Conservation (phyloP, 75 land plant genomes). For the Selaginella tamariscina region DNA sequence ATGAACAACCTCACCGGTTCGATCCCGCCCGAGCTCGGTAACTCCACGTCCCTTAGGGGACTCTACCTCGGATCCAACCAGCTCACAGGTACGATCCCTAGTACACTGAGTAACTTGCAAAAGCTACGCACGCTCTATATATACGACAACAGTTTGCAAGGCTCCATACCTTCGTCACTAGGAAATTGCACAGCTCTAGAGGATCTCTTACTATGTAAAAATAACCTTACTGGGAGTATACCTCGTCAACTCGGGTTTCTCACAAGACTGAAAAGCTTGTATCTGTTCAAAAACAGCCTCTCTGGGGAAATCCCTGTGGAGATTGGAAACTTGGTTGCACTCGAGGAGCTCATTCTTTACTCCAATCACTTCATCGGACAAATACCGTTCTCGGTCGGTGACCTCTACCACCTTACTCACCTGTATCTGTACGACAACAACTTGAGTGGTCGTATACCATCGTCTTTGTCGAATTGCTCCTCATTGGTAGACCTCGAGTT, state of each 20-base stretch:
- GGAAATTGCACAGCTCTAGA: constrained; percentile 25
- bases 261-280: constrained; percentile 27
- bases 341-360: constrained; percentile 31
- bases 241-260: constrained; percentile 42
- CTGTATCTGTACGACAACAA: neutral
- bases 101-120: neutral
- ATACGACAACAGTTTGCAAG: neutral
- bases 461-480: constrained; percentile 4
- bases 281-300: constrained; percentile 46
- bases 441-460: constrained; percentile 7
- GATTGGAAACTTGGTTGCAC: constrained; percentile 37
- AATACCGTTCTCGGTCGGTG: constrained; percentile 11
- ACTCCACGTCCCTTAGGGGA: neutral
- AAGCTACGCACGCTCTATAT: neutral
- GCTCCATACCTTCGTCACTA: neutral
- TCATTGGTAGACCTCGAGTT: neutral
- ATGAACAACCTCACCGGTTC: neutral
- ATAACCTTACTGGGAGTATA: constrained; percentile 33
- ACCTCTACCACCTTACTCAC: constrained; percentile 8
- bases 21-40: neutral
- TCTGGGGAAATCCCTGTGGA: constrained; percentile 48
- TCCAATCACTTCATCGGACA: neutral
- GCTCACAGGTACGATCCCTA: constrained; percentile 2
- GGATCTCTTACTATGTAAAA: constrained; percentile 53
- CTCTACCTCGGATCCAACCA: neutral